A percentile compares a stretch with the other conserved stretches of the same genome.
phyloP scores from a whole-genome alignment of 441 rosid genomes.

The Arabidopsis lyrata region DNA sequence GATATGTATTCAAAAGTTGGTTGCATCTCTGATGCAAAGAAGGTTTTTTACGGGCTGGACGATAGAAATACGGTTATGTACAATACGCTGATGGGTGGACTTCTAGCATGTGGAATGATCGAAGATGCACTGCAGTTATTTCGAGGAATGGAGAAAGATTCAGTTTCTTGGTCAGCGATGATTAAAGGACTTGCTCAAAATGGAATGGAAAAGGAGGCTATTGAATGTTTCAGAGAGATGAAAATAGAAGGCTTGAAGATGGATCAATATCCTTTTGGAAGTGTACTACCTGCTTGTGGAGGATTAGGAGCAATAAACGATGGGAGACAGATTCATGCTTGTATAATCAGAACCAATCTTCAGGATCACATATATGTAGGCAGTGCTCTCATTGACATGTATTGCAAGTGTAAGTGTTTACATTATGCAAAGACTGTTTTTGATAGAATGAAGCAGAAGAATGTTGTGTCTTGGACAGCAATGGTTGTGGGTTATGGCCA shows the following conservation, averaged over 20 bases:
- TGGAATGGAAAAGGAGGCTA: conserved; percentile 69
- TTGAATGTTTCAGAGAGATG: conserved; percentile 73
- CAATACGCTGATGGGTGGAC: conserved; percentile 79
- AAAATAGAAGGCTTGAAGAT: conserved; percentile 61
- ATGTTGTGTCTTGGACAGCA: conserved; percentile 96
- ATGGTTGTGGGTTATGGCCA: conserved; percentile 96
- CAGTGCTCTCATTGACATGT: conserved; percentile 97
- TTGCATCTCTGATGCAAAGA: conserved; percentile 64
- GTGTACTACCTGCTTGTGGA: conserved; percentile 86
- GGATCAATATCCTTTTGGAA: conserved; percentile 93
- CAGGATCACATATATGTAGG: conserved; percentile 74
- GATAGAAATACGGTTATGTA: conserved; percentile 72
- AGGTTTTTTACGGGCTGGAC: conserved; percentile 58
- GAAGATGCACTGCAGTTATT: conserved; percentile 66
- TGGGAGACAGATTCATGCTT: conserved; percentile 83
- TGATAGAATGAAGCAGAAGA: conserved; percentile 66
- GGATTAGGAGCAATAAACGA: conserved; percentile 59
- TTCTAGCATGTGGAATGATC: conserved; percentile 74
- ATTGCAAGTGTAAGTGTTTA: conserved; percentile 75
- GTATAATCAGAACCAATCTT: conserved; percentile 61
- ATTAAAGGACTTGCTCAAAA: conserved; percentile 81
- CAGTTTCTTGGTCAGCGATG: conserved; percentile 90
- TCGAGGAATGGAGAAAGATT: conserved; percentile 76
- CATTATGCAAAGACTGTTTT: conserved; percentile 73
- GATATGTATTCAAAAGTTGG: conserved; percentile 89